Conservation (phyloP, 257 asterid species). For the Nicotiana noctiflora region DNA sequence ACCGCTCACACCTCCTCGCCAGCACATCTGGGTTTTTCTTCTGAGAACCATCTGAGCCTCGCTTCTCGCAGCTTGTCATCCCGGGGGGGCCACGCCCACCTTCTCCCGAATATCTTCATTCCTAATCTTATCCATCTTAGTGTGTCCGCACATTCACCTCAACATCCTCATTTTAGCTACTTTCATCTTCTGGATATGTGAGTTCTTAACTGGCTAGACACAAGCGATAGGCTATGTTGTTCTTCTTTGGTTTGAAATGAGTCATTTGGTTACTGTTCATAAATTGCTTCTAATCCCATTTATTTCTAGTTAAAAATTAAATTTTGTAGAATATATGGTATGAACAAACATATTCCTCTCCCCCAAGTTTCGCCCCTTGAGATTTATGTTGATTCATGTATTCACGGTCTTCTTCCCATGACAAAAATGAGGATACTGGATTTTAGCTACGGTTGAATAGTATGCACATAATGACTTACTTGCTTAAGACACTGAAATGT, state of each 20-base stretch:
- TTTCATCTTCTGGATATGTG: too few species aligned
- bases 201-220: not conserved
- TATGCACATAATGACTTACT: not conserved
- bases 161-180: too few species aligned
- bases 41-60: too few species aligned
- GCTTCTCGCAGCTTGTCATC: too few species aligned
- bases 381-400: not conserved
- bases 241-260: not conserved
- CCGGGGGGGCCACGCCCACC: too few species aligned
- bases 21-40: too few species aligned
- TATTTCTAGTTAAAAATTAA: not conserved
- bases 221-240: not conserved
- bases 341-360: not conserved
- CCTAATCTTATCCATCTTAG: too few species aligned
- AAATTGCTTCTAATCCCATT: not conserved
- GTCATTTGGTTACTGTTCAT: not conserved
- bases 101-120: too few species aligned
- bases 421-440: not conserved
- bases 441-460: not conserved
- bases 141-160: too few species aligned
- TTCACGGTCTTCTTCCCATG: not conserved
- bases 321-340: not conserved
- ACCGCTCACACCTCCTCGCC: too few species aligned
- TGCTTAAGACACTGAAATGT: not conserved
- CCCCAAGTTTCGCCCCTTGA: not conserved